A percentile compares a stretch with the other conserved stretches of the same genome.
Conservation (phyloP, 2,329 filamentous ascomycete species). For the Cordyceps tenuipes region DNA sequence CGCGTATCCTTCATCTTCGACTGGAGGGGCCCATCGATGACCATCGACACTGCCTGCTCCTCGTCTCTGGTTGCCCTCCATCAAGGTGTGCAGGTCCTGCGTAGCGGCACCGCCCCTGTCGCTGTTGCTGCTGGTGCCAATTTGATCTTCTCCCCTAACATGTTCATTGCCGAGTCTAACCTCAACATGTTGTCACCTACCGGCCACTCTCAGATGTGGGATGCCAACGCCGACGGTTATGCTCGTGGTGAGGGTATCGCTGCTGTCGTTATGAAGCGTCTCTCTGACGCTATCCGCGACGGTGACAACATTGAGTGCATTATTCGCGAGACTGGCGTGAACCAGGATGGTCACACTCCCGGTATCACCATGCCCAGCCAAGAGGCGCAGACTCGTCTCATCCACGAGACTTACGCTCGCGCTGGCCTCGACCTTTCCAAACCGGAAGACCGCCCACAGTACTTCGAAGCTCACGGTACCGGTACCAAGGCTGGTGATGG, state of each 20-base stretch:
- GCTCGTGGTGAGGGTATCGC: slow-evolving; percentile 44
- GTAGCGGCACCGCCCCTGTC: slow-evolving; percentile 21
- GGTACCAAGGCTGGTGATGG: slow-evolving; percentile 35
- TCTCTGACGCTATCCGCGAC: slow-evolving; percentile 37
- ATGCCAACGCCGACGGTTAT: slow-evolving; percentile 40
- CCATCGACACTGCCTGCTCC: slow-evolving; percentile 30
- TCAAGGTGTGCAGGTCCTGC: slow-evolving; percentile 22
- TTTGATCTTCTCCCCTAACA: slow-evolving; percentile 16
- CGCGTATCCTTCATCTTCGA: slow-evolving; percentile 37
- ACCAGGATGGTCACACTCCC: slow-evolving; percentile 45
- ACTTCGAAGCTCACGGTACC: slow-evolving; percentile 33
- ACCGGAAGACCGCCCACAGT: slow-evolving; percentile 28
- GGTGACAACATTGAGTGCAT: slow-evolving; percentile 44
- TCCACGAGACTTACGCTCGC: slow-evolving; percentile 27
- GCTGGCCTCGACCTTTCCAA: slow-evolving; percentile 27
- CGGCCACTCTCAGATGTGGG: slow-evolving; percentile 30
- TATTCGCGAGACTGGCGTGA: slow-evolving; percentile 39
- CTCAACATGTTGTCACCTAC: slow-evolving; percentile 36
- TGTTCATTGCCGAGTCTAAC: slow-evolving; percentile 25
- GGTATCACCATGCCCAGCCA: slow-evolving; percentile 48
- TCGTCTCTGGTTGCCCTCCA: slow-evolving; percentile 25
- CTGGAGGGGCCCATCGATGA: slow-evolving; percentile 26
- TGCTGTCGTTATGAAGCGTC: slow-evolving; percentile 37
- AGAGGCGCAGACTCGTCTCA: slow-evolving; percentile 31
- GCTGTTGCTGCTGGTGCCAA: slow-evolving; percentile 35